phyloP scores from a whole-genome alignment of 306 rosid genomes.

The Vicia villosa region DNA sequence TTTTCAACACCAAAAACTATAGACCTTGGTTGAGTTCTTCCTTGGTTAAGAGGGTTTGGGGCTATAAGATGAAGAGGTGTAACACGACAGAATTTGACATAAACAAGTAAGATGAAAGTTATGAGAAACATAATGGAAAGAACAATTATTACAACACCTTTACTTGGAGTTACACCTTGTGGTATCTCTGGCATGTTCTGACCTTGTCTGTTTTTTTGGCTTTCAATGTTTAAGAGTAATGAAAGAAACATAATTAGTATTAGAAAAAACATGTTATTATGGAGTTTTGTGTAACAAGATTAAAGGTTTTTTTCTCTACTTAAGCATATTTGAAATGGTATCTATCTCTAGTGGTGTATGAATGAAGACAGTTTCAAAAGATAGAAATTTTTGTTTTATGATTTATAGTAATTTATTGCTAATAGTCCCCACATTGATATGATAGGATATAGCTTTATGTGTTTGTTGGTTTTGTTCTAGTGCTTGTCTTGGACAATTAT shows the following conservation, averaged over 20 bases:
- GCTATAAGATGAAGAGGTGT: constrained; percentile 19
- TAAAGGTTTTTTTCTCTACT: constrained; percentile 24
- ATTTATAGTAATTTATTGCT: not conserved
- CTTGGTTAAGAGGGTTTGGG: constrained; percentile 5
- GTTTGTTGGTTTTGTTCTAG: constrained; percentile 40
- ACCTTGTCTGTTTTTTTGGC: not conserved
- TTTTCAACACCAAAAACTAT: constrained; percentile 62
- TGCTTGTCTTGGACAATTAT: constrained; percentile 37
- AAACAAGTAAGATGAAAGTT: constrained; percentile 55
- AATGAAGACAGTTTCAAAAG: constrained; percentile 22
- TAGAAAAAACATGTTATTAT: constrained; percentile 20
- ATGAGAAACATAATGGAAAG: constrained; percentile 52
- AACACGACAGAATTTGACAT: constrained; percentile 58
- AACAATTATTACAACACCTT: constrained; percentile 49
- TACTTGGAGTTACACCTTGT: constrained; percentile 48
- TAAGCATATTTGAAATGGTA: constrained; percentile 8
- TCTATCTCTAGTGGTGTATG: constrained; percentile 12
- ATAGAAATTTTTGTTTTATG: constrained; percentile 30
- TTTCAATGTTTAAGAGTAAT: constrained; percentile 10
- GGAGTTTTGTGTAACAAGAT: constrained; percentile 15
- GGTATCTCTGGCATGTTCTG: constrained; percentile 31
- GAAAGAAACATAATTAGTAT: constrained; percentile 29
- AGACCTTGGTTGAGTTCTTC: constrained; percentile 39
- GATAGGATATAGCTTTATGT: constrained; percentile 1
- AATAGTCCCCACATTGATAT: constrained; percentile 24